A percentile compares a stretch with the other conserved stretches of the same genome.
These are phyloP conservation scores for Plasmopara halstedii DNA, from an alignment of 352 stramenopile genomes.

Conservation along the genomic window DNA sequence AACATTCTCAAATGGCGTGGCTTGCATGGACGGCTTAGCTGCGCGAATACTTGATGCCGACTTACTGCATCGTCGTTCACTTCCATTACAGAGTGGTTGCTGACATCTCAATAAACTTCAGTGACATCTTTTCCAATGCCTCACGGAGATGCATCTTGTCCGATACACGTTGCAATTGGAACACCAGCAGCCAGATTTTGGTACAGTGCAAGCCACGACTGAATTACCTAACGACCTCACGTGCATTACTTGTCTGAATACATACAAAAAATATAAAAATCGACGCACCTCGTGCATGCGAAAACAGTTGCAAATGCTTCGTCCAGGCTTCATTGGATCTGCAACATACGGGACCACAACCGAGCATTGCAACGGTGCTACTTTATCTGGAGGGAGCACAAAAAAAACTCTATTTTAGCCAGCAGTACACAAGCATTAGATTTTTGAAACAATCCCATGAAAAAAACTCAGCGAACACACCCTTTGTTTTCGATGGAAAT, in stretches of 20 bases:
- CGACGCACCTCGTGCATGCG: conserved; percentile 62
- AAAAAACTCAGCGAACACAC: conserved; percentile 18
- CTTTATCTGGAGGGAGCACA: conserved; percentile 41
- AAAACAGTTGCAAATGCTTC: conserved; percentile 76
- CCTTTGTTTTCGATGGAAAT: conserved; percentile 66
- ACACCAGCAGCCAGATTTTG: conserved; percentile 28
- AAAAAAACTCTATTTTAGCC: conserved; percentile 58
- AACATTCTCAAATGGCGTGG: neutral
- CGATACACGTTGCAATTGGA: conserved; percentile 19
- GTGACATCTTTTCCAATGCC: neutral
- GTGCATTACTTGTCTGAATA: conserved; percentile 1
- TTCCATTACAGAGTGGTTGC: conserved; percentile 3
- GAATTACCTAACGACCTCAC: conserved; percentile 22
- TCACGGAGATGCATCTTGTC: conserved; percentile 11
- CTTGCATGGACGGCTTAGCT: conserved; percentile 9
- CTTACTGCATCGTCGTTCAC: neutral
- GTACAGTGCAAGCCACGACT: conserved; percentile 38
- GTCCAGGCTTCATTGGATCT: conserved; percentile 59
- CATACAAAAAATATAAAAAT: neutral
- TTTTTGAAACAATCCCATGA: neutral
- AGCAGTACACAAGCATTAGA: neutral
- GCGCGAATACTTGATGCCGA: conserved; percentile 1
- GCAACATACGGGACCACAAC: conserved; percentile 57
- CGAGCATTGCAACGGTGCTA: conserved; percentile 21
- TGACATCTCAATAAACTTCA: neutral